These are phyloP conservation scores for Pseudogymnoascus sp. DNA, from an alignment of 2,329 filamentous ascomycete genomes.

Conservation along the genomic window DNA sequence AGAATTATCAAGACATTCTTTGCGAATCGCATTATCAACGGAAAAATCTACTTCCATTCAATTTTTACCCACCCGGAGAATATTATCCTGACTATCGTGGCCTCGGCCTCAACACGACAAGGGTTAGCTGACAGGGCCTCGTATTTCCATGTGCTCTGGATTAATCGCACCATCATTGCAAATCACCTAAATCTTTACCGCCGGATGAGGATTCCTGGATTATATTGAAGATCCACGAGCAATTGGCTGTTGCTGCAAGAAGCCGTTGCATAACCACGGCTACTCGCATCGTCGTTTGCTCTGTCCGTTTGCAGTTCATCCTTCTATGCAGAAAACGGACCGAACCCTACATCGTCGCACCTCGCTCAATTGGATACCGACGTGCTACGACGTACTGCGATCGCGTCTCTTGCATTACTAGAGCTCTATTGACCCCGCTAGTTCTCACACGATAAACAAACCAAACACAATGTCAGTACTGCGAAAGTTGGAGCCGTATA, in stretches of 20 bases:
- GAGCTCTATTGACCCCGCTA: not conserved
- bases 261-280: not conserved
- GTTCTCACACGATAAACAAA: not conserved
- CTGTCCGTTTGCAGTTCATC: not conserved
- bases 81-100: not conserved
- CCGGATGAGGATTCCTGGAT: constrained; percentile 2
- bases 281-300: not conserved
- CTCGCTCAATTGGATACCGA: not conserved
- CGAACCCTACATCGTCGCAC: not conserved
- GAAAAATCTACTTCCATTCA: not conserved
- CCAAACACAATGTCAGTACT: not conserved
- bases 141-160: not conserved
- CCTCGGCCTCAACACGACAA: not conserved
- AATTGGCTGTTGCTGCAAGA: not conserved
- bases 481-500: not conserved
- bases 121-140: not conserved
- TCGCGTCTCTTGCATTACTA: not conserved
- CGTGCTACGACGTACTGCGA: not conserved
- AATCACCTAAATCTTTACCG: not conserved
- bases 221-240: constrained; percentile 2
- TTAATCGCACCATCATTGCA: not conserved
- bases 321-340: not conserved
- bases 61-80: not conserved
- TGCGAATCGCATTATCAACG: not conserved
- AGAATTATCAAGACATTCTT: not conserved